A percentile compares a stretch with the other conserved stretches of the same genome.
Conservation (phyloP, 306 rosid genomes). For the Nissolia schottii region DNA sequence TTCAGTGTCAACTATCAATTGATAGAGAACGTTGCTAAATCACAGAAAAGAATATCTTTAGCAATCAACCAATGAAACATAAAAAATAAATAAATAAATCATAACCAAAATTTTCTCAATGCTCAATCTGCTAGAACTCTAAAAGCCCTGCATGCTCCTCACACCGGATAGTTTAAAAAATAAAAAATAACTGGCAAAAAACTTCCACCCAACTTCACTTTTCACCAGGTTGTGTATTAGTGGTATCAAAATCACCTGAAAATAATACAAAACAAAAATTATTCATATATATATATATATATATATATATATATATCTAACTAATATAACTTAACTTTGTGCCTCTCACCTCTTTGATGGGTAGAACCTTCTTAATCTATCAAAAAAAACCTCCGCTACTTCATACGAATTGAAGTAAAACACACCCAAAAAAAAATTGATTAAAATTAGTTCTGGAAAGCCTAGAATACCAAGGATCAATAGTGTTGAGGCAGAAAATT, state of each 20-base stretch:
- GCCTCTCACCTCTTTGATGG: no score
- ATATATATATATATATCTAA: no score
- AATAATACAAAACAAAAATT: neutral
- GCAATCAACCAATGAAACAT: no score
- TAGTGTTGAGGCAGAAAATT: conserved; percentile 85
- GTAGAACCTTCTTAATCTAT: no score
- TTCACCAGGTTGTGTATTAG: conserved; percentile 38
- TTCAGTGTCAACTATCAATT: no score
- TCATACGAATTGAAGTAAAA: no score
- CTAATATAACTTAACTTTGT: no score
- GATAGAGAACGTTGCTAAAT: no score
- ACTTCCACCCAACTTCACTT: conserved; percentile 10
- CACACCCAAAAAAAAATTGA: no score
- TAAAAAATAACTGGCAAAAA: neutral
- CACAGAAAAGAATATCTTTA: no score
- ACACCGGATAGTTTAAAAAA: conserved; percentile 21
- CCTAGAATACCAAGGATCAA: conserved; percentile 66
- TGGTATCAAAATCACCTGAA: conserved; percentile 55
- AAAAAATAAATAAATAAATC: no score
- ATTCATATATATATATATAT: neutral
- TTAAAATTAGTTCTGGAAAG: neutral
- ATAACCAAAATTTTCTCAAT: conserved; percentile 24
- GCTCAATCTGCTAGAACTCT: conserved; percentile 5
- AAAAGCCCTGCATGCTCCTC: conserved; percentile 5
- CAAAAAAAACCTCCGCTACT: no score